Conservation (phyloP, 2,329 filamentous ascomycete genomes). For the Herpomyces periplanetae region DNA sequence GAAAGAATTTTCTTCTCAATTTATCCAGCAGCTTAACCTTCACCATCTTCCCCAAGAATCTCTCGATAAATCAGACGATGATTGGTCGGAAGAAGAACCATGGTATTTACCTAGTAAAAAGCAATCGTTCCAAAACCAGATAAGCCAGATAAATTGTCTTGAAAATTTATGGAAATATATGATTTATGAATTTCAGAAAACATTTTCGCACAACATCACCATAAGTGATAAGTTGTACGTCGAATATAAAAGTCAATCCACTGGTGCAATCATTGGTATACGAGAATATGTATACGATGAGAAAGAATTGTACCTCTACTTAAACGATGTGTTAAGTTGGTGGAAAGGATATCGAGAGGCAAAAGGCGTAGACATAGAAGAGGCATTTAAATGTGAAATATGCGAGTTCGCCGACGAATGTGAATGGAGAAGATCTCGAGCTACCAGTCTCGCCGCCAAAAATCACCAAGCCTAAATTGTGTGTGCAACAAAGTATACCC, state of each 20-base stretch:
- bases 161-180: slow-evolving; percentile 19
- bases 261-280: slow-evolving; percentile 14
- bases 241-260: slow-evolving; percentile 12
- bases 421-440: slow-evolving; percentile 39
- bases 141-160: slow-evolving; percentile 18
- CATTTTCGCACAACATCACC: slow-evolving; percentile 15
- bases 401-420: slow-evolving; percentile 54
- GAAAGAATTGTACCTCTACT: slow-evolving; percentile 19
- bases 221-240: slow-evolving; percentile 17
- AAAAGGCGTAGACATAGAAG: slow-evolving; percentile 35
- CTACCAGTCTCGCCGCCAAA: too few species aligned
- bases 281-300: slow-evolving; percentile 25
- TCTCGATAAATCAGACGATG: too few species aligned
- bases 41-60: too few species aligned
- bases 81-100: too few species aligned
- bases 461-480: too few species aligned
- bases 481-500: too few species aligned
- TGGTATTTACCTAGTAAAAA: too few species aligned
- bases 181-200: slow-evolving; percentile 15
- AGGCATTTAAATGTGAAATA: slow-evolving; percentile 49
- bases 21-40: slow-evolving; percentile 29
- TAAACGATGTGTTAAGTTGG: slow-evolving; percentile 35
- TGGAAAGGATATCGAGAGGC: slow-evolving; percentile 40
- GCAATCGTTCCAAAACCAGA: too few species aligned
- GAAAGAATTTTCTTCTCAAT: slow-evolving; percentile 32